Evolutionary conservation across 2,329 filamentous ascomycete genomes (phyloP).

Genomic region (Pyrenochaeta sp.): DNA sequence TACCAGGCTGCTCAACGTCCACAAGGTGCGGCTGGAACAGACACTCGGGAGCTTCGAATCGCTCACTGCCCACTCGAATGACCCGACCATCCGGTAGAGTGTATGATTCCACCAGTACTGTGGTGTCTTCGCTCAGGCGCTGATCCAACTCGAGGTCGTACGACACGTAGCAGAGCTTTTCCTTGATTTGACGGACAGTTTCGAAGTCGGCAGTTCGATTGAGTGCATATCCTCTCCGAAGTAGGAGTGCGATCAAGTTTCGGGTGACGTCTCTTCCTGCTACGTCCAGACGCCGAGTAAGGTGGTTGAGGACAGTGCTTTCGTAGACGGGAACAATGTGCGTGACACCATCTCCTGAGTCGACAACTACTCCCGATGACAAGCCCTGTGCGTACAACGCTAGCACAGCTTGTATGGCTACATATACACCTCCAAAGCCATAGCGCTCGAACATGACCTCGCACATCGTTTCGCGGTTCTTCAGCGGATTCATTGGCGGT

Average conservation of each 20-base stretch:
- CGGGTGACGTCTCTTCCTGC: slow-evolving; percentile 97
- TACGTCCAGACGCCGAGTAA: slow-evolving; percentile 92
- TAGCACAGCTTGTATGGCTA: slow-evolving; percentile 95
- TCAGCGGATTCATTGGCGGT: slow-evolving; percentile 96
- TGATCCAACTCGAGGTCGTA: slow-evolving; percentile 98
- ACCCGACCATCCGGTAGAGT: slow-evolving; percentile 95
- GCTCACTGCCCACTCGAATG: slow-evolving; percentile 93
- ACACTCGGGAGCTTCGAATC: slow-evolving; percentile 97
- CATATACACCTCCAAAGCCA: slow-evolving; percentile 94
- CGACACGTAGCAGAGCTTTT: slow-evolving; percentile 99
- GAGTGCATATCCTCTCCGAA: slow-evolving; percentile 92
- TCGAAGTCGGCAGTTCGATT: slow-evolving; percentile 99
- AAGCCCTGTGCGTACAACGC: slow-evolving; percentile 95
- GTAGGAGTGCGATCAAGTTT: slow-evolving; percentile 93
- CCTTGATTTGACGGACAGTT: slow-evolving; percentile 97
- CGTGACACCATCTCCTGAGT: slow-evolving; percentile 97
- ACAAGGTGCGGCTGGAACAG: slow-evolving; percentile 98
- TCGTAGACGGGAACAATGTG: slow-evolving; percentile 99
- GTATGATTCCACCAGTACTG: slow-evolving; percentile 95
- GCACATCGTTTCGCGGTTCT: slow-evolving; percentile 97
- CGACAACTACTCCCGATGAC: slow-evolving; percentile 89
- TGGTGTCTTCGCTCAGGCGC: slow-evolving; percentile 94
- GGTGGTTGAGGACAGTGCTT: slow-evolving; percentile 95
- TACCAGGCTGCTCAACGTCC: slow-evolving; percentile 95
- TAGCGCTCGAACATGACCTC: slow-evolving; percentile 99